phyloP scores from a whole-genome alignment of 2,329 filamentous ascomycete genomes.

The Alternaria sp. region DNA sequence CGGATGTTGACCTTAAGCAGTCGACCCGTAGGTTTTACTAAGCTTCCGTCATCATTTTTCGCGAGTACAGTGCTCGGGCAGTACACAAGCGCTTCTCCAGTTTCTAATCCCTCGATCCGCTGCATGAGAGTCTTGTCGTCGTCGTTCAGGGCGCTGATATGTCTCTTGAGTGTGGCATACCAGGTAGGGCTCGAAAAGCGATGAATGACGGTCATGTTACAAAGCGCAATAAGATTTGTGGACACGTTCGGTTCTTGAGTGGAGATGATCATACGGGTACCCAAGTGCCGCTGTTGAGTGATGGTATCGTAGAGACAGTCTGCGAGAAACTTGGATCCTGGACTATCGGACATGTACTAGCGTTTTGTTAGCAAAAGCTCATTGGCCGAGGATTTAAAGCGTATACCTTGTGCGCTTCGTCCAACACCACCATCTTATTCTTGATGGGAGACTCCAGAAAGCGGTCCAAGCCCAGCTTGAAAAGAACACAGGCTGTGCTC shows the following conservation, averaged over 20 bases:
- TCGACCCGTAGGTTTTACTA: conserved; percentile 12
- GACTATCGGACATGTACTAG: conserved; percentile 66
- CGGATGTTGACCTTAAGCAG: conserved; percentile 33
- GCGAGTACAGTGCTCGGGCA: not conserved
- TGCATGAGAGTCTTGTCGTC: not conserved
- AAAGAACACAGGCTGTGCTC: conserved; percentile 72
- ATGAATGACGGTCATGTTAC: conserved; percentile 69
- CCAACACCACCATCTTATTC: conserved; percentile 69
- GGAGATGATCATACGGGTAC: conserved; percentile 70
- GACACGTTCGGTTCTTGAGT: conserved; percentile 80
- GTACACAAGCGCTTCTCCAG: not conserved
- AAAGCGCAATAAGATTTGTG: conserved; percentile 71
- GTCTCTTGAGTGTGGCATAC: not conserved
- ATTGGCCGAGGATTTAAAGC: accelerated
- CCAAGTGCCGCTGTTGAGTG: conserved; percentile 73
- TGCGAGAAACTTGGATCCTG: conserved; percentile 65
- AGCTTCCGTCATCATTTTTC: not conserved
- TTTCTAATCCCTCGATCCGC: not conserved
- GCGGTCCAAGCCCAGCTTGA: conserved; percentile 72
- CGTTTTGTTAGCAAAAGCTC: not conserved
- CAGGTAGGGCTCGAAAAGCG: not conserved
- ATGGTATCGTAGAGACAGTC: conserved; percentile 67
- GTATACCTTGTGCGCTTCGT: conserved; percentile 71
- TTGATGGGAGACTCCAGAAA: conserved; percentile 61
- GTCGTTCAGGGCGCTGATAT: not conserved